phyloP scores from a whole-genome alignment of 176 grass and related monocot species.

The Juncus inflexus region DNA sequence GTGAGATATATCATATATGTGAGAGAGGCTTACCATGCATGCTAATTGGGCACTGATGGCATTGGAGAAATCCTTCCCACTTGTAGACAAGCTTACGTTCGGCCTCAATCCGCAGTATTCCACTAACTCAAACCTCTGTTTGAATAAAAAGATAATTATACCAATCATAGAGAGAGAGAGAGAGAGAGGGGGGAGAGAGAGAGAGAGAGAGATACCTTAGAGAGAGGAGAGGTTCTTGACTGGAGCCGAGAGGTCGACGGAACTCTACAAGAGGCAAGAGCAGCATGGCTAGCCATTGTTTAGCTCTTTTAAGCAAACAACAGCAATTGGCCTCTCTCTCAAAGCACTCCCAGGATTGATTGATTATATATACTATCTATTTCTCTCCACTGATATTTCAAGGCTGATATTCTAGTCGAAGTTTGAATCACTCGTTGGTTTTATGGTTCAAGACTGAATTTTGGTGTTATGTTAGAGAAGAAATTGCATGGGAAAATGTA shows the following conservation, averaged over 20 bases:
- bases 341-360: neutral
- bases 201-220: slow-evolving; percentile 12
- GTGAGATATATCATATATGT: no score
- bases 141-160: neutral
- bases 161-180: no score
- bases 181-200: no score
- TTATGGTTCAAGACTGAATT: slow-evolving; percentile 28
- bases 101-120: slow-evolving; percentile 81
- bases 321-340: neutral
- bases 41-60: slow-evolving; percentile 54
- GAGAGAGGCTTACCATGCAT: slow-evolving; percentile 38
- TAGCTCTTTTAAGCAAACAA: neutral
- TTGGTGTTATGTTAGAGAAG: neutral
- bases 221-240: slow-evolving; percentile 33
- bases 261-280: slow-evolving; percentile 76
- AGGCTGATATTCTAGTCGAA: slow-evolving; percentile 2
- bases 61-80: slow-evolving; percentile 61
- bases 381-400: slow-evolving; percentile 22
- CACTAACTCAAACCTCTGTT: slow-evolving; percentile 60
- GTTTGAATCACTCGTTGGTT: slow-evolving; percentile 40
- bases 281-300: slow-evolving; percentile 89
- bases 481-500: slow-evolving; percentile 20
- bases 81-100: slow-evolving; percentile 39
- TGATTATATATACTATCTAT: neutral
- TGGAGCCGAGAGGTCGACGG: slow-evolving; percentile 51